Evolutionary conservation across 306 rosid genomes (phyloP).

Genomic region (Medicago lupulina): DNA sequence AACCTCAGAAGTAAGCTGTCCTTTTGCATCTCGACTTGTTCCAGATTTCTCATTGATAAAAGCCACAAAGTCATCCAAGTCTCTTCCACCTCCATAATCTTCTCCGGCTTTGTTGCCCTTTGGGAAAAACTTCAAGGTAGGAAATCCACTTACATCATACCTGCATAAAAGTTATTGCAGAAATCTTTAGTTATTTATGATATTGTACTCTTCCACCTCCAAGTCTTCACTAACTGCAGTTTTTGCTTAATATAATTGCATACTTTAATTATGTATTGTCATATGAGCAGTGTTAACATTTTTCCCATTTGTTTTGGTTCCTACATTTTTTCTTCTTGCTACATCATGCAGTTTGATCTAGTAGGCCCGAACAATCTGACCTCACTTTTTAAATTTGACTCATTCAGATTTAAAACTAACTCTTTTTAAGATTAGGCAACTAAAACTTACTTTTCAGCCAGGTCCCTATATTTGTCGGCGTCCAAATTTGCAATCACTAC

Average conservation of each 20-base stretch:
- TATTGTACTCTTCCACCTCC: constrained; percentile 14
- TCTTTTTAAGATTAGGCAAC: constrained; percentile 20
- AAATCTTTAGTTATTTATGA: constrained; percentile 25
- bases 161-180: constrained; percentile 52
- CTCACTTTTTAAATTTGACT: constrained; percentile 25
- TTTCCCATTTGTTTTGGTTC: constrained; percentile 12
- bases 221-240: not conserved
- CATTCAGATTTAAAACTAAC: constrained; percentile 5
- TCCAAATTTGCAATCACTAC: constrained; percentile 90
- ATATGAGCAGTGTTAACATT: not conserved
- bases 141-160: constrained; percentile 88
- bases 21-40: constrained; percentile 76
- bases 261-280: constrained; percentile 1
- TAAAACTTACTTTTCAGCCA: constrained; percentile 86
- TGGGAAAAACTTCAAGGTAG: constrained; percentile 93
- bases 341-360: not conserved
- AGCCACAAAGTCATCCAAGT: constrained; percentile 75
- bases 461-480: constrained; percentile 85
- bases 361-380: not conserved
- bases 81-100: constrained; percentile 90
- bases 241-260: constrained; percentile 15
- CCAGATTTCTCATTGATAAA: constrained; percentile 82
- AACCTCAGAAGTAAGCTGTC: constrained; percentile 80
- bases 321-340: not conserved
- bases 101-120: constrained; percentile 82